Conservation (phyloP, 495 filamentous ascomycete genomes). For the Penicillium samsonianum region DNA sequence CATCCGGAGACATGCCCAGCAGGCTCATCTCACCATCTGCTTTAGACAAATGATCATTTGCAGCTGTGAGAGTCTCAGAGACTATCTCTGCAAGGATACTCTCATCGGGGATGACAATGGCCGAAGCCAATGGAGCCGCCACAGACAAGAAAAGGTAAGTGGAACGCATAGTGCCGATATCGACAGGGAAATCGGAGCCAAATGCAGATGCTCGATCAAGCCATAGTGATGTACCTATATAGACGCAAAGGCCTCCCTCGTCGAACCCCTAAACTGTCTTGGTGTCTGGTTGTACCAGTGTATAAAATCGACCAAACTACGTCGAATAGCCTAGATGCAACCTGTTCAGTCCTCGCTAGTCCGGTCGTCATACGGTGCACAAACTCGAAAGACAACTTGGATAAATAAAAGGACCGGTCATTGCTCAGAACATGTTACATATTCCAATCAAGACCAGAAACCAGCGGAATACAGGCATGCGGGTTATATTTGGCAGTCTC, state of each 20-base stretch:
- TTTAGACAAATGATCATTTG: background rate
- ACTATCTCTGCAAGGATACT: conserved; percentile 39
- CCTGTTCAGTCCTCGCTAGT: background rate
- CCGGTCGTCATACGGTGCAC: background rate
- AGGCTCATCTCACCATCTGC: background rate
- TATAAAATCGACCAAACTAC: background rate
- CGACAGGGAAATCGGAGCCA: background rate
- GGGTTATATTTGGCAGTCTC: background rate
- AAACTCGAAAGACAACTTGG: background rate
- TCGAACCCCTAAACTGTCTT: background rate
- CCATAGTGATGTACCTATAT: background rate
- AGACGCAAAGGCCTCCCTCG: background rate
- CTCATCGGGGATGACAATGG: conserved; percentile 62
- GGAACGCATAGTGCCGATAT: conserved; percentile 46
- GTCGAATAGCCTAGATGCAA: background rate
- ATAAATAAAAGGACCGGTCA: background rate
- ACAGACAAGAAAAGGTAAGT: conserved; percentile 46
- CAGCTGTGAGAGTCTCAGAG: background rate
- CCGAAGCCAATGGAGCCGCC: conserved; percentile 53
- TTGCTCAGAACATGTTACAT: background rate
- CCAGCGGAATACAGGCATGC: background rate
- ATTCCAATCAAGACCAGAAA: background rate
- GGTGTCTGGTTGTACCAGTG: background rate
- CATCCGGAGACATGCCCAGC: background rate
- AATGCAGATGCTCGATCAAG: background rate